Base-by-base conservation (phyloP, 371 early-diverging fungal genomes). In the Zancudomyces culisetae region DNA sequence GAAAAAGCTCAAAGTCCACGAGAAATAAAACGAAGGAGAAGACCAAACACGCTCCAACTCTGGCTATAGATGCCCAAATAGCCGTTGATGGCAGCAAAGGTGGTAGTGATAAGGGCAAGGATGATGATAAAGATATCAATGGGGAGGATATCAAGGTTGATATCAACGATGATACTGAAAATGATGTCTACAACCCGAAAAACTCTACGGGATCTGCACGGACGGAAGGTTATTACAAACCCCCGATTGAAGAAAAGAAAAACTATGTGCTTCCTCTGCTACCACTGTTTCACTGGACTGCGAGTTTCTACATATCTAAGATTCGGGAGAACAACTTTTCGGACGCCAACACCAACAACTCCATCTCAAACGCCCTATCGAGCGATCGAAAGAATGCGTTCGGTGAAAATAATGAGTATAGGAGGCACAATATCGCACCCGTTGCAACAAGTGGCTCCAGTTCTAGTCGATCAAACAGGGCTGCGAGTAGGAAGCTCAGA, bases 191-290 rank as follows among this genome's bases (percentile, higher is more conserved):
- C 70, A 79, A n/a, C n/a, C n/a, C n/a, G n/a, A n/a, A n/a, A n/a
- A n/a, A n/a, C 49, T 59, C 67, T 29, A 80, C 82, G 0, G 90
- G 90, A 15, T 73, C 78, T 41, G 93, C 90, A 4, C 77, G 93
- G 29, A 83, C 85, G 0, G 76, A 87, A 59, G 79, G 82, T 4
- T 76, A 71, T 60, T 76, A 80, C 58, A 58, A 61, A 43, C 78
- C 89, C 21, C 70, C 83, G 0, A 76, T 75, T 10, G 61, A 68
- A 21, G 72, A 70, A 49, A 88, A 91, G 60, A 70, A 75, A 13
- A 72, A 70, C 1, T 80, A 81, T 52, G 54, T 79, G 26, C 75
- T 75, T 41, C 68, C 74, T 45, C 70, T 78, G 3, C 74, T 75
- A 13, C 70, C 75, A 54, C 64, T 70, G 45, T 53, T 61, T 43